These are phyloP conservation scores for Avena sativa DNA, from an alignment of 176 grass and related monocot species.

Conservation along the genomic window DNA sequence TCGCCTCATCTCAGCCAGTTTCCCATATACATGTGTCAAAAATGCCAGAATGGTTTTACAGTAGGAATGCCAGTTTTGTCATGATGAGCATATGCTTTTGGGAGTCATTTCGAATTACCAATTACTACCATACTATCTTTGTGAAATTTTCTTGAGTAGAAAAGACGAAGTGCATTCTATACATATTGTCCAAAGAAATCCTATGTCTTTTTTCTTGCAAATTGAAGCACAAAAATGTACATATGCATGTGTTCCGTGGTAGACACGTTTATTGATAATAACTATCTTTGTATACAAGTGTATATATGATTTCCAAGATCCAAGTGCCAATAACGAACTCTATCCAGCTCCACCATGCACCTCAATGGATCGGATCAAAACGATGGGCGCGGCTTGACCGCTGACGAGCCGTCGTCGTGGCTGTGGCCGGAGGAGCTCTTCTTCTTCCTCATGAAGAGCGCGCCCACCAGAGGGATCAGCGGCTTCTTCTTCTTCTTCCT, in stretches of 20 bases:
- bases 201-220: too few species aligned
- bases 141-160: too few species aligned
- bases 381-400: constrained; percentile 12
- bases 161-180: too few species aligned
- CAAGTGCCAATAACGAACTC: not conserved
- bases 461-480: constrained; percentile 73
- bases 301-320: not conserved
- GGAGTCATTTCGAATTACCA: too few species aligned
- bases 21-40: too few species aligned
- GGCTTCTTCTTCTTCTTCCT: constrained; percentile 84
- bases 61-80: too few species aligned
- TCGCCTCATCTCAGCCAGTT: too few species aligned
- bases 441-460: constrained; percentile 81
- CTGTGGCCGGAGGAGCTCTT: constrained; percentile 8
- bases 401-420: constrained; percentile 8
- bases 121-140: too few species aligned
- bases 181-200: too few species aligned
- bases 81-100: too few species aligned
- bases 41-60: too few species aligned
- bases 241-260: not conserved
- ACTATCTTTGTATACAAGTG: not conserved
- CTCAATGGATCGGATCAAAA: constrained; percentile 33
- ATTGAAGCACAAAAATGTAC: not conserved
- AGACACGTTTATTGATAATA: not conserved
- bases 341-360: too few species aligned